Base-by-base conservation (phyloP, 495 filamentous ascomycete genomes). In the Hypoxylon subgilvum region DNA sequence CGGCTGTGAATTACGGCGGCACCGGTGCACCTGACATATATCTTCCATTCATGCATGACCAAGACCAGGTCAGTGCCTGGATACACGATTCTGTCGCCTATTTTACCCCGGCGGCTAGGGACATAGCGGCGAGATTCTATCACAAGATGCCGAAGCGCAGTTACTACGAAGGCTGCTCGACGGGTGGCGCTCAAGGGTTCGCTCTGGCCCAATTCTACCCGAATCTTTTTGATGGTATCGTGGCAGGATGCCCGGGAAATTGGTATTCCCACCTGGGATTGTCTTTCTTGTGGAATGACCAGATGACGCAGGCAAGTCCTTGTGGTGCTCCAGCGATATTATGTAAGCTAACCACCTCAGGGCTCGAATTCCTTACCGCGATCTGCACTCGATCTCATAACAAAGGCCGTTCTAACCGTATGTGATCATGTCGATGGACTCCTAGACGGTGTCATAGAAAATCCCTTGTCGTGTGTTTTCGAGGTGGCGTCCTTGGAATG, bases 111-210 rank as follows among this genome's bases (percentile, higher is more conserved):
- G 27, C 65, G 7, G 72, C 72, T 3, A 73, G 66, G 16, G 34
- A 61, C 6, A 49, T 77, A 4, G 46, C 54, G 5, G 32, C 63
- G 0, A 18, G 25, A 39, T 77, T 71, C 62, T 78, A 77, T 38
- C 50, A 48, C 5, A n/a, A 51, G 31, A 19, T 23, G 7, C 66
- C 73, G 6, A 57, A 52, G 40, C 66, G 70, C 39, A 73, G 63
- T 21, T 78, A 78, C 43, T 77, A 74, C 48, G 51, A 63, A 40
- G 74, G 74, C 6, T 78, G 74, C 31, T 78, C 74, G 6, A 78
- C 74, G 2, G 74, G 76, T 1, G 76, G 76, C n/a, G 74, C 71
- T n/a, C 76, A 77, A 61, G 76, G 74, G n/a, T 78, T 73, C 51
- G 73, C 76, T 2, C 51, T 78, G 7, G 76, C 74, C 5, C 74